Conservation (phyloP, 2,329 filamentous ascomycete genomes). For the Cladophialophora psammophila region DNA sequence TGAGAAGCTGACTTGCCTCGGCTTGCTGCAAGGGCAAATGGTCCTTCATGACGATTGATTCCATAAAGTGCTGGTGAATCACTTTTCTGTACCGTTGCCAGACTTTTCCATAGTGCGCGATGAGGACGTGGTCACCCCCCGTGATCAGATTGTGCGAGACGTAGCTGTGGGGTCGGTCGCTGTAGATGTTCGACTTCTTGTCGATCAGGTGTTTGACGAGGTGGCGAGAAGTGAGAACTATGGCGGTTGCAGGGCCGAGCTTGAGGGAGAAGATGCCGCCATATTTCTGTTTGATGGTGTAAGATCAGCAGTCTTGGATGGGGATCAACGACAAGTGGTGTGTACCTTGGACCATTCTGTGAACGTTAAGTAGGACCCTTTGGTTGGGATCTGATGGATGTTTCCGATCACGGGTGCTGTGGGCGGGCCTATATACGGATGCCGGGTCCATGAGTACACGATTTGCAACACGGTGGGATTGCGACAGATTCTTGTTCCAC, state of each 20-base stretch:
- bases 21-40: slow-evolving; percentile 56
- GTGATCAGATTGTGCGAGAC: slow-evolving; percentile 55
- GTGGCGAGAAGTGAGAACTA: slow-evolving; percentile 52
- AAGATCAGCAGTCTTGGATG: slow-evolving; percentile 31
- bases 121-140: slow-evolving; percentile 56
- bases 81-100: slow-evolving; percentile 59
- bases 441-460: not conserved
- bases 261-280: slow-evolving; percentile 56
- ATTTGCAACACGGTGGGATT: not conserved
- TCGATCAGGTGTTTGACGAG: slow-evolving; percentile 56
- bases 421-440: slow-evolving; percentile 20
- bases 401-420: slow-evolving; percentile 51
- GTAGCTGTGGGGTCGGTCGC: slow-evolving; percentile 52
- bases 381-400: slow-evolving; percentile 49
- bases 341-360: slow-evolving; percentile 52
- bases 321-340: slow-evolving; percentile 45
- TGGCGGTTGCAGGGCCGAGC: slow-evolving; percentile 50
- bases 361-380: slow-evolving; percentile 47
- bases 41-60: slow-evolving; percentile 50
- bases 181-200: slow-evolving; percentile 55
- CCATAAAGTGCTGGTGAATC: slow-evolving; percentile 56
- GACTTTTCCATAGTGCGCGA: slow-evolving; percentile 56
- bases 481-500: not conserved
- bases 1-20: slow-evolving; percentile 58
- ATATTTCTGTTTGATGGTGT: slow-evolving; percentile 47